Evolutionary conservation across 208 protist species (phyloP), one percentile per base, ranked within the genome.

Genomic region (Trypanosoma platydactyli): DNA sequence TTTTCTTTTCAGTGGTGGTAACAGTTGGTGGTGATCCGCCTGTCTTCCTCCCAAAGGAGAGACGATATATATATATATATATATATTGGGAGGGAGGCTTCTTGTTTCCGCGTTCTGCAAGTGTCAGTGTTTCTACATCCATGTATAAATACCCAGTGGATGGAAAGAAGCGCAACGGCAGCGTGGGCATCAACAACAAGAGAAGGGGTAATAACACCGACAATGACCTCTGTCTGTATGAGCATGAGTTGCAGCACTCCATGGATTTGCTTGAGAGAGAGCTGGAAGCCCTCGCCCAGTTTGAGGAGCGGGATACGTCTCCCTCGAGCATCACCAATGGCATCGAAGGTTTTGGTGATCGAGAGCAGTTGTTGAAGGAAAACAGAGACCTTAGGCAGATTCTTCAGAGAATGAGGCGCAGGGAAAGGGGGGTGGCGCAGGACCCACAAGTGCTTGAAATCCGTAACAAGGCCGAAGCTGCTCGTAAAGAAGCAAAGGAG

Each of bases 381-480:
- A 91, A 88, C 70, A 66, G 59, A 7, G 63, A 62, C 13, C 69
- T 94, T 16, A 60, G 70, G 7, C 42, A 64, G 22, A 57, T 74
- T 35, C 58, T 95, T 3, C 71, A 70, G n/a, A 52, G 33, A 22
- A 18, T 83, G 5, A 42, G 57, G 35, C 67, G 57, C 6, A 51
- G 61, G 16, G 81, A 83, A 56, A 50, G 75, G 33, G 49, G 69
- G 51, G 70, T 78, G 35, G 55, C 70, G 5, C 73, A 63, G 25
- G 76, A 87, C 48, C 81, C 86, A 13, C 79, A 77, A 13, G 82
- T 92, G 38, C 45, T 81, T 20, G 83, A 90, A 49, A 80, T 87
- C 53, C 71, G 68, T 12, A 95, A 95, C 52, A 77, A 84, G 50
- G 68, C 89, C 22, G 73, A 57, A 27, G 76, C 76, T 24, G 77